phyloP scores from a whole-genome alignment of 2,329 filamentous ascomycete species.

The Fusarium setosum region DNA sequence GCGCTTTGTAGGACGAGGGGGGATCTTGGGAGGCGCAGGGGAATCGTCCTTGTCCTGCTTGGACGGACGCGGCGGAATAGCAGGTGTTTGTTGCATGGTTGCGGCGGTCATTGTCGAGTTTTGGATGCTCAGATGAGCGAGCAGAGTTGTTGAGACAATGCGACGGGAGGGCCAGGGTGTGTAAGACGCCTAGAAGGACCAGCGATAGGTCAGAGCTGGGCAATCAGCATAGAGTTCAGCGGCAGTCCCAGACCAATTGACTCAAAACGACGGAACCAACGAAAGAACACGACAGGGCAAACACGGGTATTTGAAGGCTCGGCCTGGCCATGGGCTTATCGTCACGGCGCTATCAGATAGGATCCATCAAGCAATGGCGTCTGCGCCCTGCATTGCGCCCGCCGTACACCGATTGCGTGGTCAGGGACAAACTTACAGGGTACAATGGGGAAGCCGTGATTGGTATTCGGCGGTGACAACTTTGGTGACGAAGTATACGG shows the following conservation, averaged over 20 bases:
- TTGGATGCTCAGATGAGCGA: slow-evolving; percentile 33
- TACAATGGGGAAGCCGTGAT: slow-evolving; percentile 39
- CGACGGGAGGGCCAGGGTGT: slow-evolving; percentile 18
- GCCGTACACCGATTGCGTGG: slow-evolving; percentile 38
- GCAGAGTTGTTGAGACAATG: slow-evolving; percentile 6
- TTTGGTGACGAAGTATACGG: neutral
- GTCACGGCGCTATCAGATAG: slow-evolving; percentile 37
- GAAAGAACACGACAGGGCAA: slow-evolving; percentile 20
- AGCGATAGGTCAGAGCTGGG: slow-evolving; percentile 36
- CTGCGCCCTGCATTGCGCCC: slow-evolving; percentile 39
- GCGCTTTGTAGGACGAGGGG: slow-evolving; percentile 82
- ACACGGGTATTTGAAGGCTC: slow-evolving; percentile 32
- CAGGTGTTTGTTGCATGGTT: slow-evolving; percentile 62
- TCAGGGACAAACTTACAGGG: slow-evolving; percentile 40
- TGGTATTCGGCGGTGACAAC: too few relatives aligned
- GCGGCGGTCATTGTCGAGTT: slow-evolving; percentile 60
- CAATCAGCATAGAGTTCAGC: slow-evolving; percentile 40
- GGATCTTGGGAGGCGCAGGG: slow-evolving; percentile 70
- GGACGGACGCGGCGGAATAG: slow-evolving; percentile 67
- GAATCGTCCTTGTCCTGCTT: slow-evolving; percentile 60
- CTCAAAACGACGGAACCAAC: neutral
- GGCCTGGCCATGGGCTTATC: slow-evolving; percentile 33
- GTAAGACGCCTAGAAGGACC: slow-evolving; percentile 28
- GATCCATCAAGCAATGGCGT: slow-evolving; percentile 24
- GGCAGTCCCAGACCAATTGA: slow-evolving; percentile 27